phyloP scores from a whole-genome alignment of 225 moss, liverwort and hornwort species.

The Pseudisothecium myosuroides region DNA sequence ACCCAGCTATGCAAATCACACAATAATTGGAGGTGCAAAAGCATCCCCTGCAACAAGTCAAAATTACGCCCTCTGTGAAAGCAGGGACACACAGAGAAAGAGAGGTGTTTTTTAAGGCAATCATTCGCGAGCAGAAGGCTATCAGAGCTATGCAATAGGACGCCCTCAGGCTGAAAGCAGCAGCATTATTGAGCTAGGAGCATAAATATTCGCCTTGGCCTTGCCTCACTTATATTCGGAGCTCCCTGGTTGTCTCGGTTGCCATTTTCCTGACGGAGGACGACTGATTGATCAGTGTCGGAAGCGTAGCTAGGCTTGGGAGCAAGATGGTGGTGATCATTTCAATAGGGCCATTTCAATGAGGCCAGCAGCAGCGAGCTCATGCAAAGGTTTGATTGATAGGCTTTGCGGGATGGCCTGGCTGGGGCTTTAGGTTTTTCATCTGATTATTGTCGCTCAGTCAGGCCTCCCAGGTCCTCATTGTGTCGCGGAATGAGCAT shows the following conservation, averaged over 20 bases:
- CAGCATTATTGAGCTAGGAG: not conserved
- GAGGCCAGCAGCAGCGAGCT: not conserved
- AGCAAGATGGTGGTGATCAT: not conserved
- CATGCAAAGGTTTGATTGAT: not conserved
- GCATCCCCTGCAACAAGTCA: not conserved
- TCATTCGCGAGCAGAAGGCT: not conserved
- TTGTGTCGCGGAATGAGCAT: slow-evolving; percentile 1
- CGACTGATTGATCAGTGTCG: not conserved
- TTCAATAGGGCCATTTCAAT: not conserved
- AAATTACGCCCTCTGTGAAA: not conserved
- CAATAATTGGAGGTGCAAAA: not conserved
- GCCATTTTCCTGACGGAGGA: not conserved
- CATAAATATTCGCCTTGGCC: not conserved
- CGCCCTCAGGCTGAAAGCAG: not conserved
- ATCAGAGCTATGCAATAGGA: not conserved
- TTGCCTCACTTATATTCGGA: not conserved
- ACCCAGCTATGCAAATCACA: not conserved
- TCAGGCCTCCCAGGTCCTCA: not conserved
- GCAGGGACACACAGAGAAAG: not conserved
- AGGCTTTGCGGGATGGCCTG: not conserved
- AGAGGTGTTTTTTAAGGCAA: not conserved
- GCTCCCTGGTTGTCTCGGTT: not conserved
- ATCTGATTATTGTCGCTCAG: no score
- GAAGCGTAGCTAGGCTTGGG: not conserved
- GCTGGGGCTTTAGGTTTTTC: not conserved